A percentile compares a stretch with the other conserved stretches of the same genome.
Evolutionary conservation across 768 basidiomycete genomes (phyloP).

Genomic region (Lentinula aciculospora): DNA sequence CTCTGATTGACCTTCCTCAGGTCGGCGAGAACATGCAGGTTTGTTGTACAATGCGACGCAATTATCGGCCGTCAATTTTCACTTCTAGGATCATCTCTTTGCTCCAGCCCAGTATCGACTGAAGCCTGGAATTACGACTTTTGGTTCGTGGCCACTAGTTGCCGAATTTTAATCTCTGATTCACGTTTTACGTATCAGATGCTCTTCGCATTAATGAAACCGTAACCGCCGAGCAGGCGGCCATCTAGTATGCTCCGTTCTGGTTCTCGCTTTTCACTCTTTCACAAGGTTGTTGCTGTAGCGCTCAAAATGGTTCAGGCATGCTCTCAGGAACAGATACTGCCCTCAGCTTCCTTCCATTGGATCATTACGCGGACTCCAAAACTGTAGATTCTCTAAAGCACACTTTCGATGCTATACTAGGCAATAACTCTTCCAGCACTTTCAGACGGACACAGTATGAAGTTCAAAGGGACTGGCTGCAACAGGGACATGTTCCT

Average conservation of each 20-base stretch:
- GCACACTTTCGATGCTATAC: neutral
- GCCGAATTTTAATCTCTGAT: neutral
- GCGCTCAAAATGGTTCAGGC: neutral
- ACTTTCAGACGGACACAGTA: neutral
- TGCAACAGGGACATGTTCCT: neutral
- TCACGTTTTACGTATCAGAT: neutral
- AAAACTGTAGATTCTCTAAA: neutral
- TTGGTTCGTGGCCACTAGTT: neutral
- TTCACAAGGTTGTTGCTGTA: neutral
- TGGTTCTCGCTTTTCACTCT: neutral
- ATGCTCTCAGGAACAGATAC: neutral
- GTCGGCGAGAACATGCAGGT: slow-evolving; percentile 2
- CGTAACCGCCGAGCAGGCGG: neutral
- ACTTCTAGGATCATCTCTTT: slow-evolving; percentile 1
- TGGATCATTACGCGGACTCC: neutral
- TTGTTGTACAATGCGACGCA: neutral
- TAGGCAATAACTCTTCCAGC: neutral
- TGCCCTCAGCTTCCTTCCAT: neutral
- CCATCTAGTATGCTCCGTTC: neutral
- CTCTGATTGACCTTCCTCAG: neutral
- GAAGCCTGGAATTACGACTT: neutral
- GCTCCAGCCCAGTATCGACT: neutral
- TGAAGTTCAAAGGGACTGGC: neutral
- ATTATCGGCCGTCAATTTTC: too few species aligned
- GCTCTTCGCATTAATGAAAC: neutral